These are phyloP conservation scores for Trichoderma aggressivum DNA, from an alignment of 2,329 filamentous ascomycete species.

Conservation along the genomic window DNA sequence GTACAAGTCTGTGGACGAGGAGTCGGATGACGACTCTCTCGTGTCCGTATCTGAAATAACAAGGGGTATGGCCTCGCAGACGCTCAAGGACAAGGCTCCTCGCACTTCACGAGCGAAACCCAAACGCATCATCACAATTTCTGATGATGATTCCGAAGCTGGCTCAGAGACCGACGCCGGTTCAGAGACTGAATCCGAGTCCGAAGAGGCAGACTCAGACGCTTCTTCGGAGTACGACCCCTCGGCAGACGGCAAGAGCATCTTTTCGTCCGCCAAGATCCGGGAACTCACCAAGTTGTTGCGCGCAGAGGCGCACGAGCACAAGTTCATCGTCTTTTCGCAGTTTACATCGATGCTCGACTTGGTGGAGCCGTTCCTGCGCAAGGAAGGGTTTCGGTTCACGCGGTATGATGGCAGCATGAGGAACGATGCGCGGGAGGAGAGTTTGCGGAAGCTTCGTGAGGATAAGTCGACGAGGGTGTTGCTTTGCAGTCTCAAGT, in stretches of 20 bases:
- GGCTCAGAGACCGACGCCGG: conserved; percentile 17
- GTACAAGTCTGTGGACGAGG: conserved; percentile 26
- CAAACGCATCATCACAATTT: not conserved
- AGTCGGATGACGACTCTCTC: conserved; percentile 32
- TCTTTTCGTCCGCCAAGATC: conserved; percentile 84
- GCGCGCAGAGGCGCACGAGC: conserved; percentile 68
- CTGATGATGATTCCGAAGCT: conserved; percentile 36
- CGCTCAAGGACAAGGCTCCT: conserved; percentile 29
- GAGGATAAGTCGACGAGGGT: conserved; percentile 73
- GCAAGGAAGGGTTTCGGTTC: conserved; percentile 68
- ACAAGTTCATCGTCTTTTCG: conserved; percentile 98
- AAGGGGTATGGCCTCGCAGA: conserved; percentile 37
- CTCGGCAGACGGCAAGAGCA: conserved; percentile 39
- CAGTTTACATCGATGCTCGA: conserved; percentile 99
- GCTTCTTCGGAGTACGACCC: conserved; percentile 40
- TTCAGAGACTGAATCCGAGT: conserved; percentile 31
- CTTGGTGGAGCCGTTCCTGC: conserved; percentile 88
- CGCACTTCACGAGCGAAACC: not conserved
- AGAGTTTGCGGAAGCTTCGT: conserved; percentile 72
- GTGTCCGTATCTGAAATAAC: conserved; percentile 37
- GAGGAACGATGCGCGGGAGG: conserved; percentile 89
- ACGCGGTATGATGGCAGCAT: conserved; percentile 94
- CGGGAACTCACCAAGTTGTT: conserved; percentile 79
- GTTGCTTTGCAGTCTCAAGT: conserved; percentile 89
- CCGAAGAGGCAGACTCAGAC: conserved; percentile 32